Conservation (phyloP, 2,329 filamentous ascomycete genomes). For the Cercospora sp. region DNA sequence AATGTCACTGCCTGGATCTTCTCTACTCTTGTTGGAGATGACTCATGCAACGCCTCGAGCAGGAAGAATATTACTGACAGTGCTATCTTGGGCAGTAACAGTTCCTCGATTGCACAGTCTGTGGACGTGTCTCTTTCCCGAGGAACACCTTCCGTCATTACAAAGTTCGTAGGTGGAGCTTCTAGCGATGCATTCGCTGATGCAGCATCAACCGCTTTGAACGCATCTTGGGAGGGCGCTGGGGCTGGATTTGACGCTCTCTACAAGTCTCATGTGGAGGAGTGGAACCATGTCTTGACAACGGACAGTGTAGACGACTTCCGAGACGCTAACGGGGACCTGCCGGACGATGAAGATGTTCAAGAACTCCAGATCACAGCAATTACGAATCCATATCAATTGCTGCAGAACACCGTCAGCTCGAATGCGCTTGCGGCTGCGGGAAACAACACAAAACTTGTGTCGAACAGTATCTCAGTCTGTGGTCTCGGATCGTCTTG, state of each 20-base stretch:
- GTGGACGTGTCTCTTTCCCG: conserved; percentile 56
- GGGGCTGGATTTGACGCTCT: conserved; percentile 58
- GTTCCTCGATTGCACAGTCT: conserved; percentile 65
- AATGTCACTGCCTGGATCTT: conserved; percentile 65
- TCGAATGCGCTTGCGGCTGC: conserved; percentile 55
- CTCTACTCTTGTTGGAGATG: conserved; percentile 51
- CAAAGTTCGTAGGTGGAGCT: conserved; percentile 68
- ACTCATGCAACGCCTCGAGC: conserved; percentile 43
- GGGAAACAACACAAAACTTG: conserved; percentile 53
- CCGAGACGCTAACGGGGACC: conserved; percentile 55
- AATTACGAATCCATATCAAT: conserved; percentile 58
- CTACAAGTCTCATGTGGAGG: conserved; percentile 57
- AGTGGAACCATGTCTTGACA: conserved; percentile 65
- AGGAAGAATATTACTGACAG: conserved; percentile 49
- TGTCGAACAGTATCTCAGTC: conserved; percentile 66
- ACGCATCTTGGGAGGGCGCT: conserved; percentile 55
- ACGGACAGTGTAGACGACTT: conserved; percentile 65
- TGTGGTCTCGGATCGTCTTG: conserved; percentile 67
- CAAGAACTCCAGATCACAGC: conserved; percentile 58
- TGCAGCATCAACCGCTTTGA: conserved; percentile 56
- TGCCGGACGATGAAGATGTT: conserved; percentile 60
- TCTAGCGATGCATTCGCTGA: conserved; percentile 67
- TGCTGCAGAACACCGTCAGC: conserved; percentile 58
- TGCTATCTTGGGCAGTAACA: conserved; percentile 56
- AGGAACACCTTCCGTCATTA: conserved; percentile 57